These are phyloP conservation scores for Solanum hybrid DNA, from an alignment of 305 asterid species.

Conservation along the genomic window DNA sequence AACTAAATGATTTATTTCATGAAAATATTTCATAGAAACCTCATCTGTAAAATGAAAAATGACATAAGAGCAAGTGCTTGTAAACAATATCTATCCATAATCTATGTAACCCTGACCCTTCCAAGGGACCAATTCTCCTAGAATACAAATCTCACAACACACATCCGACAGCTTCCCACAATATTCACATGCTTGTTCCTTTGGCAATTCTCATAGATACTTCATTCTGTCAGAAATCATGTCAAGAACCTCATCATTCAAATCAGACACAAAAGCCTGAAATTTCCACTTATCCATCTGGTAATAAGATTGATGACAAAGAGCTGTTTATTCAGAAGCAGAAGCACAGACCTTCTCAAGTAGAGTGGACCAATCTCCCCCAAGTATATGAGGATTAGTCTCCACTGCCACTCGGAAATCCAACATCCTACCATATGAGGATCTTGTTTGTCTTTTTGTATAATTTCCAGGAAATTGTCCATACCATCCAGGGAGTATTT, in stretches of 20 bases:
- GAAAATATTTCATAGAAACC: background rate
- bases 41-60: constrained; percentile 1
- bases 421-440: constrained; percentile 22
- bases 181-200: constrained; percentile 19
- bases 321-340: constrained; percentile 22
- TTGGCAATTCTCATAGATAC: background rate
- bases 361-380: constrained; percentile 66
- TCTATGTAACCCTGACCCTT: background rate
- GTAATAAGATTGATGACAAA: background rate
- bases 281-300: constrained; percentile 1
- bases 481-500: constrained; percentile 12
- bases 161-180: constrained; percentile 6
- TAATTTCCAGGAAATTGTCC: constrained; percentile 10
- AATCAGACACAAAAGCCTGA: background rate
- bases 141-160: constrained; percentile 1
- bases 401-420: constrained; percentile 80
- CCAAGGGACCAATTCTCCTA: constrained; percentile 7
- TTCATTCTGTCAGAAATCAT: background rate
- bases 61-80: background rate
- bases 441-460: constrained; percentile 11
- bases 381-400: constrained; percentile 55
- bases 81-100: constrained; percentile 1
- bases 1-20: constrained; percentile 5
- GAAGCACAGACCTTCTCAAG: constrained; percentile 53
- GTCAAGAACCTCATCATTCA: background rate